Percentiles rank a stretch among this genome's conserved stretches.
Evolutionary conservation across 352 stramenopile genomes (phyloP).

Genomic region (Pythium brachiatum): DNA sequence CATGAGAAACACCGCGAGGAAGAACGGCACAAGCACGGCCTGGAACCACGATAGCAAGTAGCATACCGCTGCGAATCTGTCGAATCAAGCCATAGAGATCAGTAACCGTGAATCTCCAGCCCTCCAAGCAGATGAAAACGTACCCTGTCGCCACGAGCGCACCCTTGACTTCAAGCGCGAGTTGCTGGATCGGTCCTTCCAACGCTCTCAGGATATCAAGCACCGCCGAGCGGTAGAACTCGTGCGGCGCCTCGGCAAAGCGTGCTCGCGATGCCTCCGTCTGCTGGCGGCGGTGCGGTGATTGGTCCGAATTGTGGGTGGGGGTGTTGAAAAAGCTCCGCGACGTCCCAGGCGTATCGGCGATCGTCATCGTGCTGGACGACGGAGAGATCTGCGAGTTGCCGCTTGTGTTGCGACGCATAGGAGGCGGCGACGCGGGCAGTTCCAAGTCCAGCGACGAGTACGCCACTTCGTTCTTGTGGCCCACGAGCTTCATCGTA

Average conservation of each 20-base stretch:
- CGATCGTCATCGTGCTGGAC: conserved; percentile 15
- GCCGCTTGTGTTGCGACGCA: conserved; percentile 24
- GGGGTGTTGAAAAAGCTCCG: conserved; percentile 22
- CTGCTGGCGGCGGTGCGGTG: neutral
- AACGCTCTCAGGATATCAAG: conserved; percentile 58
- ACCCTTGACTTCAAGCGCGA: conserved; percentile 82
- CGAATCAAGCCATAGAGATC: neutral
- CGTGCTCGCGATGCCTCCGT: conserved; percentile 20
- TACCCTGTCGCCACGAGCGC: conserved; percentile 77
- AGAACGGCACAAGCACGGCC: conserved; percentile 82
- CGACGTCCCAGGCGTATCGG: conserved; percentile 22
- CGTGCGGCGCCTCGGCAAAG: conserved; percentile 19
- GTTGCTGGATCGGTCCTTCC: conserved; percentile 62
- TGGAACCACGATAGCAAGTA: conserved; percentile 88
- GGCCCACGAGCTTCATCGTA: conserved; percentile 62
- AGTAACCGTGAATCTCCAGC: neutral
- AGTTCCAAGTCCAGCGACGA: conserved; percentile 72
- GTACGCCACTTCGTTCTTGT: conserved; percentile 77
- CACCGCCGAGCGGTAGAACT: conserved; percentile 49
- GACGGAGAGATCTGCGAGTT: conserved; percentile 54
- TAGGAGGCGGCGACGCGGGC: conserved; percentile 37
- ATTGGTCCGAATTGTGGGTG: neutral
- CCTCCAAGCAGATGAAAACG: conserved; percentile 3
- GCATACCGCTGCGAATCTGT: conserved; percentile 63
- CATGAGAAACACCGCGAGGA: conserved; percentile 88